Percentiles rank a stretch among this genome's conserved stretches.
phyloP scores from a whole-genome alignment of 2,329 filamentous ascomycete genomes.

The Paraphoma sp. region DNA sequence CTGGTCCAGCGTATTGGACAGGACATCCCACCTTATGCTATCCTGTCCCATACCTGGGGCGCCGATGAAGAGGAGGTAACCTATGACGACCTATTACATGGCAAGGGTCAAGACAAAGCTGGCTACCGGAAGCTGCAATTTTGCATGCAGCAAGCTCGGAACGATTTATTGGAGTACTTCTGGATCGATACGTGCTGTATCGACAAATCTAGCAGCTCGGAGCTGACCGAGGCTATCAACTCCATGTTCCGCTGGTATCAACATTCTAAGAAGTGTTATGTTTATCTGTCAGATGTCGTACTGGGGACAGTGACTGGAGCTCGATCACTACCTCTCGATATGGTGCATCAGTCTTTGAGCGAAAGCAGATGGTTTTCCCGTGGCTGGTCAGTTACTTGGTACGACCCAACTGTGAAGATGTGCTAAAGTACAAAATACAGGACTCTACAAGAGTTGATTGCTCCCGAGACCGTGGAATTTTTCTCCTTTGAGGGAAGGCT shows the following conservation, averaged over 20 bases:
- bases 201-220: neutral
- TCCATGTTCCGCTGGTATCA: conserved; percentile 7
- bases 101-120: neutral
- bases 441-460: neutral
- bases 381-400: too few species aligned
- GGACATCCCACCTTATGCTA: neutral
- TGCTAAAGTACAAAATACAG: too few species aligned
- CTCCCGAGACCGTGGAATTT: neutral
- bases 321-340: too few species aligned
- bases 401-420: too few species aligned
- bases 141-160: neutral
- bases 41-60: neutral
- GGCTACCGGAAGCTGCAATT: neutral
- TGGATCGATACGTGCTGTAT: conserved; percentile 1
- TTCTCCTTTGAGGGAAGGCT: neutral
- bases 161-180: neutral
- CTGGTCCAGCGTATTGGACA: neutral
- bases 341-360: neutral
- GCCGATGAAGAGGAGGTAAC: neutral
- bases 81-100: neutral
- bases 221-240: neutral
- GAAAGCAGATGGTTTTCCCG: neutral
- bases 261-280: conserved; percentile 1
- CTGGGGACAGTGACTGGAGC: neutral
- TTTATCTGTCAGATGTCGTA: conserved; percentile 6